phyloP scores from a whole-genome alignment of 768 basidiomycete species.

The Tricholoma hemisulphureum region DNA sequence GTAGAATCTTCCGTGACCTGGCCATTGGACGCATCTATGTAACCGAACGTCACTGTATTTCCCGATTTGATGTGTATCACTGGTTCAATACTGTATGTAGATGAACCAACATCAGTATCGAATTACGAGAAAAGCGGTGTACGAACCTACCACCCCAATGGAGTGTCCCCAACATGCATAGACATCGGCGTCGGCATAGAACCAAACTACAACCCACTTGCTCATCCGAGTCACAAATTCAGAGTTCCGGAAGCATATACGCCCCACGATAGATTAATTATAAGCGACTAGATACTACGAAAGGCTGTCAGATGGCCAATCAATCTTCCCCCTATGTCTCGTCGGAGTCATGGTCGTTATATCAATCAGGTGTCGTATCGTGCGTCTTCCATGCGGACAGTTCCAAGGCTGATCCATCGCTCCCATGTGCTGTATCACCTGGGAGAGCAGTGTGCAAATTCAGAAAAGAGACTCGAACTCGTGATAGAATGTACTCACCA shows the following conservation, averaged over 20 bases:
- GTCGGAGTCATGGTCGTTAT: constrained; percentile 28
- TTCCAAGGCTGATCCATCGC: constrained; percentile 86
- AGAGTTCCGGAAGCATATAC: too few relatives aligned
- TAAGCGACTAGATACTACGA: neutral
- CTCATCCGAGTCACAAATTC: too few relatives aligned
- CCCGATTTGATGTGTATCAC: constrained; percentile 50
- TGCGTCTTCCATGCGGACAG: constrained; percentile 84
- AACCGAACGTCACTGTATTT: constrained; percentile 55
- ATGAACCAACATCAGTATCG: neutral
- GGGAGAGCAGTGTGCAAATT: constrained; percentile 10
- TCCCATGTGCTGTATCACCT: constrained; percentile 82
- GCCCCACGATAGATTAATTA: too few relatives aligned
- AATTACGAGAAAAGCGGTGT: neutral
- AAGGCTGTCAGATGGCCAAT: constrained; percentile 36
- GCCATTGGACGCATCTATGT: constrained; percentile 63
- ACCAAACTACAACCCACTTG: too few relatives aligned
- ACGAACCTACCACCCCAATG: constrained; percentile 61
- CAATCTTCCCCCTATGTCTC: constrained; percentile 16
- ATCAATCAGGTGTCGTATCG: constrained; percentile 74
- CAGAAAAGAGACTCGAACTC: too few relatives aligned
- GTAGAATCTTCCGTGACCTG: constrained; percentile 50
- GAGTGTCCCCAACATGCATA: constrained; percentile 51
- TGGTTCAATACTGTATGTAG: constrained; percentile 48
- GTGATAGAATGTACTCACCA: constrained; percentile 47
- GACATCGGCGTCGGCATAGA: constrained; percentile 27